A percentile compares a stretch with the other conserved stretches of the same genome.
phyloP scores from a whole-genome alignment of 176 grass and related monocot species.

The Poa pratensis region DNA sequence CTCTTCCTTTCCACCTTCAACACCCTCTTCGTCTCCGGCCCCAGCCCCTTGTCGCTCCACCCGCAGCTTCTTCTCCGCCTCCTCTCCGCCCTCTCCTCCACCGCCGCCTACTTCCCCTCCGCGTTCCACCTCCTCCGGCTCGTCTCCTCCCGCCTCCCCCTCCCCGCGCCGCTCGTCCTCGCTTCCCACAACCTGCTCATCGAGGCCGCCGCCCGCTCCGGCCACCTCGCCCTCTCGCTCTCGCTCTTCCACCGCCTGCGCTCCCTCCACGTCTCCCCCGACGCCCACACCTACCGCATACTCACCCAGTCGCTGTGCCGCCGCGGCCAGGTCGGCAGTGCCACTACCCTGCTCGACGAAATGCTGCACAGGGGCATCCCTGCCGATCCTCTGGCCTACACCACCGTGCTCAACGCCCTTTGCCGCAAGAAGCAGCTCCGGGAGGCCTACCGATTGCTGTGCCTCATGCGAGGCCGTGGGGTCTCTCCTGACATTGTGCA shows the following conservation, averaged over 20 bases:
- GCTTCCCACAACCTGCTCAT: constrained; percentile 79
- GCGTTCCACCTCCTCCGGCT: constrained; percentile 54
- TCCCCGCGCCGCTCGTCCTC: constrained; percentile 55
- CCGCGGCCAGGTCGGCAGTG: constrained; percentile 62
- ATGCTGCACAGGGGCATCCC: constrained; percentile 81
- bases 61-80: constrained; percentile 51
- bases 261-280: constrained; percentile 53
- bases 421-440: constrained; percentile 76
- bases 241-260: constrained; percentile 68
- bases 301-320: constrained; percentile 67
- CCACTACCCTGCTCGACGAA: constrained; percentile 67
- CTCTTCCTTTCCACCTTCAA: constrained; percentile 62
- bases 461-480: constrained; percentile 71
- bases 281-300: constrained; percentile 67
- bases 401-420: constrained; percentile 70
- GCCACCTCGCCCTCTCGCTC: constrained; percentile 59
- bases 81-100: constrained; percentile 48
- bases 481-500: constrained; percentile 75
- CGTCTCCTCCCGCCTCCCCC: constrained; percentile 52
- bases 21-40: constrained; percentile 57
- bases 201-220: constrained; percentile 60
- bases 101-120: constrained; percentile 53
- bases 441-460: constrained; percentile 78
- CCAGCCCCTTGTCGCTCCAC: constrained; percentile 47
- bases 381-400: constrained; percentile 62